These are phyloP conservation scores for Podochytrium sp. DNA, from an alignment of 192 early-diverging fungal species.

Conservation along the genomic window DNA sequence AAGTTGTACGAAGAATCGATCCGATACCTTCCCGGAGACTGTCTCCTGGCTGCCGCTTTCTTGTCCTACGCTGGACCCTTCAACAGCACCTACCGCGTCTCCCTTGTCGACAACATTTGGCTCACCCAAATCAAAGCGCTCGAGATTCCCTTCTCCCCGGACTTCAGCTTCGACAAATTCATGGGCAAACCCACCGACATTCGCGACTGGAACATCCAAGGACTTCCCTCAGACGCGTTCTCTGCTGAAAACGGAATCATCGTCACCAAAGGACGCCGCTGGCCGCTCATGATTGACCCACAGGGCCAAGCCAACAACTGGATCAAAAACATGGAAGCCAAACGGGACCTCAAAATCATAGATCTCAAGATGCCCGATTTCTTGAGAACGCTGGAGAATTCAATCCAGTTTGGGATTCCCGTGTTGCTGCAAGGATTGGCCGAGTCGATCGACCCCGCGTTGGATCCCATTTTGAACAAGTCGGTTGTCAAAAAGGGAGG, in stretches of 20 bases:
- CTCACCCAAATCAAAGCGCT: conserved; percentile 58
- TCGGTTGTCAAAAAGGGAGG: conserved; percentile 62
- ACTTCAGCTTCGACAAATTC: conserved; percentile 57
- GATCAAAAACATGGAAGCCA: conserved; percentile 67
- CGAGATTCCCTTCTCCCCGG: conserved; percentile 60
- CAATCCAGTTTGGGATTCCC: conserved; percentile 62
- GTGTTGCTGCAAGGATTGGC: conserved; percentile 60
- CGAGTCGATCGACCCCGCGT: conserved; percentile 58
- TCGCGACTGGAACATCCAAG: conserved; percentile 63
- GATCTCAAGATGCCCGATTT: conserved; percentile 62
- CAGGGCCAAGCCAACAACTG: conserved; percentile 67
- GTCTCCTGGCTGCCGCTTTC: conserved; percentile 61
- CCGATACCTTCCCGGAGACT: conserved; percentile 59
- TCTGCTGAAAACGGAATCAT: conserved; percentile 67
- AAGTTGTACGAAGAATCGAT: conserved; percentile 58
- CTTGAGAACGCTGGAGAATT: conserved; percentile 57
- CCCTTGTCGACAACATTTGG: conserved; percentile 53
- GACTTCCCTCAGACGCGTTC: conserved; percentile 61
- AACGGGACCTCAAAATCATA: conserved; percentile 61
- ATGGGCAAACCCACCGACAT: conserved; percentile 65
- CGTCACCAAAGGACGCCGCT: conserved; percentile 57
- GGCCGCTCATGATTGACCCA: conserved; percentile 67
- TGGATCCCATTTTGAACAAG: conserved; percentile 66
- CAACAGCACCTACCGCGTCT: conserved; percentile 58
- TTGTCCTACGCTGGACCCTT: conserved; percentile 66